Conservation (phyloP, 2,329 filamentous ascomycete species). For the Calonectria multiphialidica region DNA sequence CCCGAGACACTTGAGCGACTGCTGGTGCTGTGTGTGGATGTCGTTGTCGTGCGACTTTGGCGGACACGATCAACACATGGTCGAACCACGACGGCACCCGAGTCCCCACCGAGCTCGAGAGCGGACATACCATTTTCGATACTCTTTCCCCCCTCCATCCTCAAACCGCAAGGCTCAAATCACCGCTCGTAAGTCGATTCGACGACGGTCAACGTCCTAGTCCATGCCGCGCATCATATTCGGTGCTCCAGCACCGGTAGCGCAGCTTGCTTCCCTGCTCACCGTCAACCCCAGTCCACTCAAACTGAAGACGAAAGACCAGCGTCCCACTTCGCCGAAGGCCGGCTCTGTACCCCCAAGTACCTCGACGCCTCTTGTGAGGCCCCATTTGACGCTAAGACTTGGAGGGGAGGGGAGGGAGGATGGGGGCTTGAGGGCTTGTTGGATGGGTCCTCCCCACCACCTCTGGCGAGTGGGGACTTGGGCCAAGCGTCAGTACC, state of each 20-base stretch:
- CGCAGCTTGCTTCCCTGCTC: constrained; percentile 21
- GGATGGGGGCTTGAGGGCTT: constrained; percentile 3
- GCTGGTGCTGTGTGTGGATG: constrained; percentile 20
- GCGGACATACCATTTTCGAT: constrained; percentile 24
- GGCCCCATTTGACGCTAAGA: constrained; percentile 40
- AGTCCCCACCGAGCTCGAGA: constrained; percentile 34
- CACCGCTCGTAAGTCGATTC: constrained; percentile 17
- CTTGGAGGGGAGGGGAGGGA: constrained; percentile 29
- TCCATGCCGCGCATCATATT: constrained; percentile 29
- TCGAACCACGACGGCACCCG: constrained; percentile 39
- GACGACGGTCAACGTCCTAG: constrained; percentile 17
- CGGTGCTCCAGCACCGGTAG: constrained; percentile 33
- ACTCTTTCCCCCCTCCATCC: constrained; percentile 20
- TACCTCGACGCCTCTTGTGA: constrained; percentile 32
- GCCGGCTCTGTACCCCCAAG: constrained; percentile 39
- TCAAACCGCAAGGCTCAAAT: constrained; percentile 25
- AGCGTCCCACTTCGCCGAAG: constrained; percentile 35
- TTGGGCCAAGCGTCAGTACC: constrained; percentile 33
- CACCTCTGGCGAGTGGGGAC: constrained; percentile 38
- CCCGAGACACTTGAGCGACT: constrained; percentile 26
- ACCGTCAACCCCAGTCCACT: constrained; percentile 30
- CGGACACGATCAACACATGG: constrained; percentile 40
- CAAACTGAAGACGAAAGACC: constrained; percentile 31
- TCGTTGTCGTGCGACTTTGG: constrained; percentile 43
- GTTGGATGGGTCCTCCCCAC: constrained; percentile 28